Conservation (phyloP, 208 protist species). For the Leishmania amazonensis region DNA sequence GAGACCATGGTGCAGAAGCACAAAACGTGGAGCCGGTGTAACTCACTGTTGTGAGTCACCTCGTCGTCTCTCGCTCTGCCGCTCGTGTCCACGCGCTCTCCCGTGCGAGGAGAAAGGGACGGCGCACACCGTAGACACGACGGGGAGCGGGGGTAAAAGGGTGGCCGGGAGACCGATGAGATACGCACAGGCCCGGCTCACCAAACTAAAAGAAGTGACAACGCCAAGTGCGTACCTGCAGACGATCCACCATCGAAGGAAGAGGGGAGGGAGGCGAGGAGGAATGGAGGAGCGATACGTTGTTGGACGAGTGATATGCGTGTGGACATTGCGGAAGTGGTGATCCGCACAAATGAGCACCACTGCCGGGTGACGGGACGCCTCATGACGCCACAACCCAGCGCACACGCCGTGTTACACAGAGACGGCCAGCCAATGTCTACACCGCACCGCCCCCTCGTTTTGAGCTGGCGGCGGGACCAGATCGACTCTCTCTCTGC, state of each 20-base stretch:
- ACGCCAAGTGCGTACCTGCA: not conserved
- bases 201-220: not conserved
- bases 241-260: not conserved
- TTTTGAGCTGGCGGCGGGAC: not conserved
- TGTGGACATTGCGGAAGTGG: not conserved
- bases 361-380: not conserved
- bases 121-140: not conserved
- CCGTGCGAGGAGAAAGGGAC: not conserved
- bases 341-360: not conserved
- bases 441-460: not conserved
- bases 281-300: not conserved
- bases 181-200: not conserved
- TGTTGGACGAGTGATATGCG: not conserved
- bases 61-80: not conserved
- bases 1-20: slow-evolving; percentile 13
- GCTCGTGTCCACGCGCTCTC: no score
- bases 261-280: not conserved
- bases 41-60: not conserved
- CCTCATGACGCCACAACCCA: not conserved
- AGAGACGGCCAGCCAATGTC: not conserved
- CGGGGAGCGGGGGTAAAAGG: not conserved
- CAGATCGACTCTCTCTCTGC: not conserved
- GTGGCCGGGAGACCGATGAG: not conserved
- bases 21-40: not conserved
- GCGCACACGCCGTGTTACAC: not conserved